Evolutionary conservation across 2,329 filamentous ascomycete genomes (phyloP).

Genomic region (Pochonia chlamydosporia): DNA sequence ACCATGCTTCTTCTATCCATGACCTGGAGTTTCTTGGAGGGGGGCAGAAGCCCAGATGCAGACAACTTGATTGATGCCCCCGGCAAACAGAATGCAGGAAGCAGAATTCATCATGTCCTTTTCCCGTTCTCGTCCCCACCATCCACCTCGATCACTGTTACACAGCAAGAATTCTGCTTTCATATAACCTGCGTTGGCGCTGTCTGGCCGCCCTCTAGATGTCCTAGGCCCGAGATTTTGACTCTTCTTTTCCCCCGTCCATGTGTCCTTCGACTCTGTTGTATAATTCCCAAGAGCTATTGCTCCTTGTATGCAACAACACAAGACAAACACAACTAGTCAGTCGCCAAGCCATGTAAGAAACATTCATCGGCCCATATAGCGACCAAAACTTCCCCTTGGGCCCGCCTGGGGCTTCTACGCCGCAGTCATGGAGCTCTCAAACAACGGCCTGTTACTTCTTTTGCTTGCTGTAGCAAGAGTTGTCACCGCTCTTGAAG

Average conservation of each 20-base stretch:
- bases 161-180: not conserved
- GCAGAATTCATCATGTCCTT: not conserved
- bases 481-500: conserved; percentile 29
- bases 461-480: conserved; percentile 13
- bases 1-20: not conserved
- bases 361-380: not conserved
- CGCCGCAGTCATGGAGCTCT: conserved; percentile 2
- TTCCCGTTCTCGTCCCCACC: not conserved
- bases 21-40: not conserved
- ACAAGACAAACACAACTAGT: not conserved
- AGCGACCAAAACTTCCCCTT: not conserved
- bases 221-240: not conserved
- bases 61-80: too few species aligned
- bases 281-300: not conserved
- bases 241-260: not conserved
- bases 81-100: too few species aligned
- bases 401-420: not conserved
- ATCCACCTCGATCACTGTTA: not conserved
- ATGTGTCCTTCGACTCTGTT: not conserved
- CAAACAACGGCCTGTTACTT: conserved; percentile 7
- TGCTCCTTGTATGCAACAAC: not conserved
- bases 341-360: not conserved
- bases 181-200: not conserved
- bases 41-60: not conserved
- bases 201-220: not conserved